phyloP scores from a whole-genome alignment of 176 grass and related monocot species.

The Pharus latifolius region DNA sequence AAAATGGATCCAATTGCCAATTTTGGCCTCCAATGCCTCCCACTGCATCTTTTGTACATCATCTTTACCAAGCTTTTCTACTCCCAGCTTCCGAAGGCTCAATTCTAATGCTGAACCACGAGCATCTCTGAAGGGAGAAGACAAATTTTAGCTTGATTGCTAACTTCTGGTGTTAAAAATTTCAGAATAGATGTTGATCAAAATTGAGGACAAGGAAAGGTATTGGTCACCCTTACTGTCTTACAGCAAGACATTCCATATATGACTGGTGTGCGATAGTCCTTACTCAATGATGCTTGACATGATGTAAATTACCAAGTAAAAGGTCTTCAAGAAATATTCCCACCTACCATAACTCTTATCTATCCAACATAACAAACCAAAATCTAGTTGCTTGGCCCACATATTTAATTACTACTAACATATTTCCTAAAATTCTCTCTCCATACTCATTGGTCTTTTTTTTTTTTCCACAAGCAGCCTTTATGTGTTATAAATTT shows the following conservation, averaged over 20 bases:
- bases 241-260: background rate
- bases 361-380: background rate
- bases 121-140: slow-evolving; percentile 45
- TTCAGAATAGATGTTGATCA: background rate
- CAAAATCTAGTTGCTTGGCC: slow-evolving; percentile 8
- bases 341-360: background rate
- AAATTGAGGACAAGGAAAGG: background rate
- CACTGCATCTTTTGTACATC: slow-evolving; percentile 97
- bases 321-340: background rate
- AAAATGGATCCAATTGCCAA: slow-evolving; percentile 91
- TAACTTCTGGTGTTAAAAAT: background rate
- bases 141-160: background rate
- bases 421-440: slow-evolving; percentile 16
- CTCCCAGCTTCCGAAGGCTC: slow-evolving; percentile 75
- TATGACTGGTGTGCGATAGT: background rate
- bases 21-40: slow-evolving; percentile 92
- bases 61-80: slow-evolving; percentile 82
- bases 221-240: background rate
- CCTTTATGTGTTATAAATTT: slow-evolving; percentile 6
- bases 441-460: slow-evolving; percentile 7
- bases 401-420: slow-evolving; percentile 1
- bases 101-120: slow-evolving; percentile 57
- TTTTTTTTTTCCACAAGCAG: slow-evolving; percentile 24
- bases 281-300: slow-evolving; percentile 3
- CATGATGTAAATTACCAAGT: background rate